phyloP scores from a whole-genome alignment of 208 protist genomes.

The Acanthamoeba lenticulata region DNA sequence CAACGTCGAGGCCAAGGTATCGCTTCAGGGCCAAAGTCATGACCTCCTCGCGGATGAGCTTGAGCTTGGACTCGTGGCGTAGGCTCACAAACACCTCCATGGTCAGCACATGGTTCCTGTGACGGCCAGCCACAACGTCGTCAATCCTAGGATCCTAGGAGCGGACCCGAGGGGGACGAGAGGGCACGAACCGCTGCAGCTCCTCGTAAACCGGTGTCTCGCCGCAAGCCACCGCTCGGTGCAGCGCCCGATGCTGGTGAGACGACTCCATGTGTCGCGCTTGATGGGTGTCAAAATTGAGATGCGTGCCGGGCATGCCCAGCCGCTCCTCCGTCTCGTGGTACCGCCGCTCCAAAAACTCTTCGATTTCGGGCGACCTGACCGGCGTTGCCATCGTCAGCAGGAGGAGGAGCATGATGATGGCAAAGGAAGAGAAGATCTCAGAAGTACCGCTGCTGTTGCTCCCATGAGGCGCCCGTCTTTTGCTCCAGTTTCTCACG shows the following conservation, averaged over 20 bases:
- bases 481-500: background rate
- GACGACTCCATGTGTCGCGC: background rate
- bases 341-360: background rate
- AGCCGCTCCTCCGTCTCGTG: background rate
- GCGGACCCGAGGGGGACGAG: background rate
- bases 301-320: background rate
- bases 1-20: background rate
- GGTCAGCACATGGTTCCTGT: background rate
- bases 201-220: background rate
- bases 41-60: slow-evolving; percentile 13
- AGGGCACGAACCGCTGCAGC: background rate
- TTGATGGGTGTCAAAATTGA: background rate
- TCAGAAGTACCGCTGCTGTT: background rate
- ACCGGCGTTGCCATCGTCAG: too few species aligned
- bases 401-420: background rate
- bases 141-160: background rate
- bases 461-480: background rate
- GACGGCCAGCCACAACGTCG: background rate
- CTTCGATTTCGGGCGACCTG: background rate
- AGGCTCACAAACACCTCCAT: background rate
- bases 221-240: background rate
- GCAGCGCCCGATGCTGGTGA: background rate
- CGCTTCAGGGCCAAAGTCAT: slow-evolving; percentile 7
- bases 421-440: background rate
- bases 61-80: slow-evolving; percentile 1